phyloP scores from a whole-genome alignment of 805 yeast species.

The Candida ortonii region DNA sequence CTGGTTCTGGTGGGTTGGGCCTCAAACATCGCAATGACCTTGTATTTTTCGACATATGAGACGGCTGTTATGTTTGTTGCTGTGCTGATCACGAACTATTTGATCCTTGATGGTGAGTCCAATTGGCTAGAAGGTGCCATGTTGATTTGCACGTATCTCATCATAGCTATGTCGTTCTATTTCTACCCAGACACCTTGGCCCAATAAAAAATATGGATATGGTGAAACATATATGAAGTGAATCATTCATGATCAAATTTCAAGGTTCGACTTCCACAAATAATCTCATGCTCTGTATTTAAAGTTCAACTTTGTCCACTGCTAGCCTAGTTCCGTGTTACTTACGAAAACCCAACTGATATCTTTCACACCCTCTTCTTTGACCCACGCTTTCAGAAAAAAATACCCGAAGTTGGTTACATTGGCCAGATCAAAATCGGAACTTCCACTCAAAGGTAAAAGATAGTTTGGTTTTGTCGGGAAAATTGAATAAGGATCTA shows the following conservation, averaged over 20 bases:
- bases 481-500: conserved; percentile 3
- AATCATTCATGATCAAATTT: no score
- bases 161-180: conserved; percentile 86
- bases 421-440: conserved; percentile 8
- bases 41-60: conserved; percentile 89
- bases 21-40: conserved; percentile 86
- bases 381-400: conserved; percentile 23
- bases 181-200: conserved; percentile 67
- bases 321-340: no score
- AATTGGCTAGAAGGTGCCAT: conserved; percentile 97
- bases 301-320: no score
- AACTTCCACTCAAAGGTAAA: conserved; percentile 9
- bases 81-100: conserved; percentile 81
- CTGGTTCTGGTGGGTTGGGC: conserved; percentile 94
- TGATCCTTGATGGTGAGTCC: conserved; percentile 89
- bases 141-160: conserved; percentile 81
- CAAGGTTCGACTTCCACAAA: no score
- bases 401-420: conserved; percentile 24
- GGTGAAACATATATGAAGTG: no score
- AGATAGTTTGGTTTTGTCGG: conserved; percentile 10
- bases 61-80: conserved; percentile 89
- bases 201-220: conserved; percentile 3
- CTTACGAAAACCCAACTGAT: no score
- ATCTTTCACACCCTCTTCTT: no score
- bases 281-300: no score